A percentile compares a stretch with the other conserved stretches of the same genome.
Conservation (phyloP, 78 protist genomes). For the Dictyostelium intermedium region DNA sequence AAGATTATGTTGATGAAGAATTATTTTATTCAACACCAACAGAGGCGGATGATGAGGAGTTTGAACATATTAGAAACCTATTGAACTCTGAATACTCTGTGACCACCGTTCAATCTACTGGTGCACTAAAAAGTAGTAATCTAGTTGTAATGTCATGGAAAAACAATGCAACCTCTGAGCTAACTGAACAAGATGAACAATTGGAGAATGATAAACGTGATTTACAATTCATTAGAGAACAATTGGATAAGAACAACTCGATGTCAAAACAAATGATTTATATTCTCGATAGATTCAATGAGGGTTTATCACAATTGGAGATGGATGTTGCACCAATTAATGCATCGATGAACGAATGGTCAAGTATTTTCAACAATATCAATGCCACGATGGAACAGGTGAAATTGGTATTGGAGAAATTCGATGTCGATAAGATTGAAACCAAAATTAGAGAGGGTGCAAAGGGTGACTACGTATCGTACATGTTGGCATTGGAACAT, state of each 20-base stretch:
- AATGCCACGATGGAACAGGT: conserved; percentile 45
- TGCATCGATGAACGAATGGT: conserved; percentile 80
- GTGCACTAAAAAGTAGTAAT: conserved; percentile 29
- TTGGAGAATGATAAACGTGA: conserved; percentile 32
- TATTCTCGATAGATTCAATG: conserved; percentile 51
- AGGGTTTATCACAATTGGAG: conserved; percentile 32
- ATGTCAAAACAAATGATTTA: conserved; percentile 62
- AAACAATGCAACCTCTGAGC: background rate
- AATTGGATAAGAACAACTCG: background rate
- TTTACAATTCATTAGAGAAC: conserved; percentile 8
- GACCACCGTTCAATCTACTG: conserved; percentile 38
- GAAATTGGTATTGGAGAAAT: conserved; percentile 10
- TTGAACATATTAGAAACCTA: conserved; percentile 47
- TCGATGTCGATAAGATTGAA: conserved; percentile 37
- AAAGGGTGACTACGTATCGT: conserved; percentile 52
- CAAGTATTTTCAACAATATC: conserved; percentile 50
- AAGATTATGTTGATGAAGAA: conserved; percentile 71
- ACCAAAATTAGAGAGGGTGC: conserved; percentile 67
- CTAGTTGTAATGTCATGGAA: conserved; percentile 61
- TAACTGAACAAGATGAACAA: conserved; percentile 3
- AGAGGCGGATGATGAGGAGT: conserved; percentile 60
- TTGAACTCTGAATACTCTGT: conserved; percentile 66
- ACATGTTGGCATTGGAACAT: conserved; percentile 58
- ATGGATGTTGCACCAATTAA: conserved; percentile 61
- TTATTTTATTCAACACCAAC: conserved; percentile 66